Base-by-base conservation (phyloP, 805 yeast genomes). In the Kluyveromyces siamensis region DNA sequence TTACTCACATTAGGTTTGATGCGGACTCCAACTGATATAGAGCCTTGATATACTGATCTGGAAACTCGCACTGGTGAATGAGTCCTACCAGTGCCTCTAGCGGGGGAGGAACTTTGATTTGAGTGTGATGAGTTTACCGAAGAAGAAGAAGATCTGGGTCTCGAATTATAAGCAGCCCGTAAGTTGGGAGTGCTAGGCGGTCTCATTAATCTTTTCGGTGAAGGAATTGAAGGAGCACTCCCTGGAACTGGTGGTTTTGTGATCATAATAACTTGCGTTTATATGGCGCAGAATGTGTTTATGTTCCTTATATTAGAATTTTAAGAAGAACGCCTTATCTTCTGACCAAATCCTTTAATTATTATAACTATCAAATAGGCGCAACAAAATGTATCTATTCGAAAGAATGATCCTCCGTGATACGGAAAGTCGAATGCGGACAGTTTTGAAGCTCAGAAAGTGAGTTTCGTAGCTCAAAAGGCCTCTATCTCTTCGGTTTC, bases 11-110 rank as follows among this genome's bases (percentile, higher is more conserved):
- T 71, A 0, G 96, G 96, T 54, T 83, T 81, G 16, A 90, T 88
- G 52, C 96, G 71, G 11, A 88, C 76, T 0, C 89, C 77, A 1
- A 88, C 96, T 1, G 79, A 75, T 53, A 88, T 87, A 14, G 83
- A 73, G 1, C 95, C 95, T 4, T 79, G 73, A 58, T 83, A 85
- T 0, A 68, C 59, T 43, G 52, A 18, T 25, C 37, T 18, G 16
- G 37, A 16, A 21, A 13, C 25, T 8, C 39, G 44, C 27, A 30
- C 45, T 19, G 37, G 44, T 13, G 48, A 45, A 14, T 45, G 44
- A 2, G 46, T 25, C 17, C 42, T 41, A 5, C 48, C 37, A 17
- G 41, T 42, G 35, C 50, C 37, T 27, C 45, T 40, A 13, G 40
- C 16, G 13, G 49, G 35, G 2, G 54, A 38, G 37, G 52, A 47